A percentile compares a stretch with the other conserved stretches of the same genome.
phyloP scores from a whole-genome alignment of 331 rosid species.

The Quercus phellos region DNA sequence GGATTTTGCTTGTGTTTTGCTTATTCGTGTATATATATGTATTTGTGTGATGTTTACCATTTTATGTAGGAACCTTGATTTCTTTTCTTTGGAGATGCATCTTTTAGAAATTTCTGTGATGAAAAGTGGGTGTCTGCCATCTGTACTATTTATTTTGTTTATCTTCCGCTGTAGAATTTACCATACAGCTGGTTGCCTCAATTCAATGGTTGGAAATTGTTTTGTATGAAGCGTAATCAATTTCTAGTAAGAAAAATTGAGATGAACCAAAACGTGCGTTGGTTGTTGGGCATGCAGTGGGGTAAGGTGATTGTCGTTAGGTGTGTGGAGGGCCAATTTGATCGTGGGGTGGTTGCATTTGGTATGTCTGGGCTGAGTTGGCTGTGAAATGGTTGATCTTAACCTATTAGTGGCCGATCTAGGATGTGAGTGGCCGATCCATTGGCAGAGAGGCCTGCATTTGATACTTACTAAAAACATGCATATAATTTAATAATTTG shows the following conservation, averaged over 20 bases:
- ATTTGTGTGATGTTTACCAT: conserved; percentile 25
- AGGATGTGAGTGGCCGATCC: no score
- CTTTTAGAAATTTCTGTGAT: conserved; percentile 20
- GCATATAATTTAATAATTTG: no score
- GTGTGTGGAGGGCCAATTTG: no score
- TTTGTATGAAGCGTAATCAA: background rate
- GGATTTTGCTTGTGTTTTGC: conserved; percentile 35
- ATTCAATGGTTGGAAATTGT: background rate
- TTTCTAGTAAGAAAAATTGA: background rate
- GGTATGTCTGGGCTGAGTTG: no score
- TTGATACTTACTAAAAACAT: no score
- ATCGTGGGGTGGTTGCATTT: no score
- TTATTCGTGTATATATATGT: conserved; percentile 32
- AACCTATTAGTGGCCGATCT: no score
- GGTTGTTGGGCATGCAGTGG: no score
- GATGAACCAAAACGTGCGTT: background rate
- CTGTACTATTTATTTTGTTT: background rate
- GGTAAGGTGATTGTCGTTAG: no score
- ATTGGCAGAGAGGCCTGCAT: no score
- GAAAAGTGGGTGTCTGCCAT: conserved; percentile 8
- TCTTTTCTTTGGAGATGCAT: conserved; percentile 19
- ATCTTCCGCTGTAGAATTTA: background rate
- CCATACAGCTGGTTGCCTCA: background rate
- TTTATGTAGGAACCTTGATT: conserved; percentile 29
- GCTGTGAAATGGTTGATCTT: no score